Evolutionary conservation across 306 rosid species (phyloP), one percentile per base, ranked within the genome.

Genomic region (cucumber (Cucumis sativus)): DNA sequence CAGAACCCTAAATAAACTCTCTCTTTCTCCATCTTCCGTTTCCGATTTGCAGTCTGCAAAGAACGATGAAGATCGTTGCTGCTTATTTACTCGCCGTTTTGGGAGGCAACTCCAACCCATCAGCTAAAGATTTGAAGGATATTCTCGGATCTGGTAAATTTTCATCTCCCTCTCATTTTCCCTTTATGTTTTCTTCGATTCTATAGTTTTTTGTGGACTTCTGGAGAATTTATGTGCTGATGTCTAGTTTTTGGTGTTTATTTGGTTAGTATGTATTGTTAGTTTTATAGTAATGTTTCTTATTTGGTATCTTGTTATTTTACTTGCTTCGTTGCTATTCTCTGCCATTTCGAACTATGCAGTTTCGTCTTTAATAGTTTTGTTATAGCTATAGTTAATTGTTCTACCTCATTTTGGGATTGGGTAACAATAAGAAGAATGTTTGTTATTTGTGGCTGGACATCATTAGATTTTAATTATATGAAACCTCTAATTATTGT

Each of bases 21-120:
- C 57, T 67, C 69, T 33, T 33, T 74, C 64, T 11, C 21, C 4
- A 1, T 52, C 30, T 52, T 7, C 59, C 10, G 5, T 13, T 25
- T 33, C 30, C 25, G 33, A 52, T 60, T 56, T 3, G 74, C 13
- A 6, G 62, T 10, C 37, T 77, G 28, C 30, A 6, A 52, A 52
- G 49, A 67, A 80, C 76, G 67, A 83, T 81, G 89, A 86, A 86
- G 84, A 78, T 81, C 17, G 47, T 83, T 1, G 89, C 89, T 51
- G 87, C 89, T 10, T 83, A 81, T 54, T 74, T 86, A 82, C 69
- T 86, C 23, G 89, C 89, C 51, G 69, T 86, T 0, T 81, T 86
- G 87, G 89, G 89, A 60, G 89, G 89, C 62, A 86, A 81, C 54
- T 6, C 85, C 73, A 1, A 49, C 82, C 89, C 89, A 14, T 79